Conservation (phyloP, 2,329 filamentous ascomycete species). For the Rhytidhysteron rufulum region DNA sequence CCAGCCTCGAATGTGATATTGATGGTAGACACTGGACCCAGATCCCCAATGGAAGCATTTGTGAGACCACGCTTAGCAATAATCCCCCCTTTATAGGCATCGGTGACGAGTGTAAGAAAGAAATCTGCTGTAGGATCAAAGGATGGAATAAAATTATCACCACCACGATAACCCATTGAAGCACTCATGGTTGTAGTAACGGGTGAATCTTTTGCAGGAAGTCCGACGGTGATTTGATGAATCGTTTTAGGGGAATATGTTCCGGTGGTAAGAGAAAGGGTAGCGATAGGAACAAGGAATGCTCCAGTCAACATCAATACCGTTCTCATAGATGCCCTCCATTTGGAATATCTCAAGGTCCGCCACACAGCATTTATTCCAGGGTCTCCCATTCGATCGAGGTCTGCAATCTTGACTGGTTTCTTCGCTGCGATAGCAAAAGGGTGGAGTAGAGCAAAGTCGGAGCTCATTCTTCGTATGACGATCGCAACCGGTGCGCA, state of each 20-base stretch:
- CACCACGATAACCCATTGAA: conserved; percentile 3
- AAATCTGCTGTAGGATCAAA: conserved; percentile 1
- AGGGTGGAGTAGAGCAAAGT: conserved; percentile 6
- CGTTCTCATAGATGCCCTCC: conserved; percentile 1
- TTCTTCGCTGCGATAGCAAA: conserved; percentile 3
- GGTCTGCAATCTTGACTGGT: conserved; percentile 3
- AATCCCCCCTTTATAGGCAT: conserved; percentile 1
- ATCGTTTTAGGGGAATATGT: conserved; percentile 1
- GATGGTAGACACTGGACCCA: conserved; percentile 3
- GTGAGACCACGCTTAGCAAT: conserved; percentile 1
- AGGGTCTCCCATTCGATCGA: conserved; percentile 7
- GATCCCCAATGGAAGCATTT: not conserved
- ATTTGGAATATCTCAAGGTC: conserved; percentile 4
- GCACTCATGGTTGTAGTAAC: not conserved
- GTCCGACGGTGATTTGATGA: not conserved
- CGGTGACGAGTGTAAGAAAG: conserved; percentile 1
- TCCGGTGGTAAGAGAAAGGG: not conserved
- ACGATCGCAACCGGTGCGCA: conserved; percentile 4
- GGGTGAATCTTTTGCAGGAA: not conserved
- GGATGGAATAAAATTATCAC: not conserved
- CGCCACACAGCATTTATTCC: conserved; percentile 2
- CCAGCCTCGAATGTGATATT: conserved; percentile 5
- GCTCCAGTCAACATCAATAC: conserved; percentile 4
- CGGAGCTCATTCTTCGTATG: conserved; percentile 1
- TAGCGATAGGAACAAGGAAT: conserved; percentile 2